Conservation (phyloP, 1,139 yeast genomes). For the Blastobotrys aristatus region DNA sequence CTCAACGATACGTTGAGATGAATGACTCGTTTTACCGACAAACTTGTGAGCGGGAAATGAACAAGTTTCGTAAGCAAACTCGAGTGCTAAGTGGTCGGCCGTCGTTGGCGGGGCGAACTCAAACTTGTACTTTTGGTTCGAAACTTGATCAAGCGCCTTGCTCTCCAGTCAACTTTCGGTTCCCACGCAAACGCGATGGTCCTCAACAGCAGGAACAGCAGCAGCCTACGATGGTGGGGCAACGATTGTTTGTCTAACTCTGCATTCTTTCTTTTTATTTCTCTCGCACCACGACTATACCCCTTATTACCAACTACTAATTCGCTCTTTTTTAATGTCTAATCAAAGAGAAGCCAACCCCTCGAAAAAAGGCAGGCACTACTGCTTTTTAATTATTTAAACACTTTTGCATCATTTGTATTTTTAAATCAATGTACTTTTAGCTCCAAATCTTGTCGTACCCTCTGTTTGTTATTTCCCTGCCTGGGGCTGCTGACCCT, state of each 20-base stretch:
- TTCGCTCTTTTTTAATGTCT: too few relatives aligned
- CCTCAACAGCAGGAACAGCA: background rate
- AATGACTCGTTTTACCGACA: slow-evolving; percentile 62
- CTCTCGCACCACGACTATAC: too few relatives aligned
- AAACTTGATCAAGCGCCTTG: background rate
- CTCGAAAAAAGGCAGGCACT: too few relatives aligned
- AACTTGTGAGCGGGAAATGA: slow-evolving; percentile 68
- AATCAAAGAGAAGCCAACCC: too few relatives aligned
- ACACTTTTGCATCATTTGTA: too few relatives aligned
- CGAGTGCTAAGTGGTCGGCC: background rate
- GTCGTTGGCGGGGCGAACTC: background rate
- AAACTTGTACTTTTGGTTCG: slow-evolving; percentile 2
- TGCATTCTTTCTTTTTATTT: background rate
- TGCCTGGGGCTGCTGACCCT: too few relatives aligned
- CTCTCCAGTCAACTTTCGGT: slow-evolving; percentile 12
- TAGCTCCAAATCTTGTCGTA: too few relatives aligned
- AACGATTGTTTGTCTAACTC: slow-evolving; percentile 9
- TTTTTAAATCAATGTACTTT: too few relatives aligned
- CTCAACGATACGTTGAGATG: slow-evolving; percentile 84
- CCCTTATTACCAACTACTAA: too few relatives aligned
- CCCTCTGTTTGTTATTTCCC: too few relatives aligned
- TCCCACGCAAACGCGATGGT: slow-evolving; percentile 1
- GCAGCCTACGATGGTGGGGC: slow-evolving; percentile 6
- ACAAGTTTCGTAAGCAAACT: slow-evolving; percentile 48
- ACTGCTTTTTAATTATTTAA: too few relatives aligned